These are phyloP conservation scores for Malassezia slooffiae DNA, from an alignment of 1,284 basidiomycete species.

Conservation along the genomic window DNA sequence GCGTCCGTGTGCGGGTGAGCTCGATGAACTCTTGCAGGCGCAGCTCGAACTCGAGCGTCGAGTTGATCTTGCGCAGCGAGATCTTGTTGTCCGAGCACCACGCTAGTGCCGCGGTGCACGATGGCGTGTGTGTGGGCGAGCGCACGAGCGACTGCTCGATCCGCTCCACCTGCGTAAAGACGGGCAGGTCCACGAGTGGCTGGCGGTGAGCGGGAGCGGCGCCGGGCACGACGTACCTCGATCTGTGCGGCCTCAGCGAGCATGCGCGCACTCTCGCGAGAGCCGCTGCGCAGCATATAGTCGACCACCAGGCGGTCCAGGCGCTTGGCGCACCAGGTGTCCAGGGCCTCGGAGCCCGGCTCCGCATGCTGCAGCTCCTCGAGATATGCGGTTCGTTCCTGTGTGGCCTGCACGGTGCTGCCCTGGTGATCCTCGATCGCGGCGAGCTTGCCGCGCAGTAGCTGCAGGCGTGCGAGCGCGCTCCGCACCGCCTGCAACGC, in stretches of 20 bases:
- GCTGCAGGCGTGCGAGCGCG: neutral
- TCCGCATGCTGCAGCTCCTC: slow-evolving; percentile 19
- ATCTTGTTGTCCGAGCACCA: slow-evolving; percentile 97
- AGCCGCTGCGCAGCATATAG: slow-evolving; percentile 67
- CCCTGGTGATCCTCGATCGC: slow-evolving; percentile 10
- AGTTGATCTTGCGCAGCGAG: slow-evolving; percentile 81
- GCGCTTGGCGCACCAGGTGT: slow-evolving; percentile 61
- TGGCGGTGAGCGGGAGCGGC: slow-evolving; percentile 11
- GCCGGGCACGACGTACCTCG: neutral
- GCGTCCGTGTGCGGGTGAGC: slow-evolving; percentile 49
- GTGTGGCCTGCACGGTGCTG: slow-evolving; percentile 56
- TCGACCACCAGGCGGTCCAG: slow-evolving; percentile 85
- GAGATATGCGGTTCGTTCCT: slow-evolving; percentile 24
- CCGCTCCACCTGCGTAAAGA: slow-evolving; percentile 73
- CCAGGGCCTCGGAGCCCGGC: neutral
- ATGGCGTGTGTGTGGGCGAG: slow-evolving; percentile 49
- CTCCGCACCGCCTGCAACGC: too few relatives aligned
- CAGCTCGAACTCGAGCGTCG: slow-evolving; percentile 82
- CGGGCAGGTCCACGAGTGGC: slow-evolving; percentile 54
- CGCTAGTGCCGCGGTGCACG: slow-evolving; percentile 72
- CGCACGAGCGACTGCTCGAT: slow-evolving; percentile 66
- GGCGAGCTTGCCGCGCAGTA: neutral
- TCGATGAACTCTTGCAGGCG: slow-evolving; percentile 94
- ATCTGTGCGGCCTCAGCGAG: slow-evolving; percentile 12
- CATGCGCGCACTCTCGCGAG: slow-evolving; percentile 16